Evolutionary conservation across 2,329 filamentous ascomycete species (phyloP), one percentile per base, ranked within the genome.

Genomic region (Xylaria sp.): DNA sequence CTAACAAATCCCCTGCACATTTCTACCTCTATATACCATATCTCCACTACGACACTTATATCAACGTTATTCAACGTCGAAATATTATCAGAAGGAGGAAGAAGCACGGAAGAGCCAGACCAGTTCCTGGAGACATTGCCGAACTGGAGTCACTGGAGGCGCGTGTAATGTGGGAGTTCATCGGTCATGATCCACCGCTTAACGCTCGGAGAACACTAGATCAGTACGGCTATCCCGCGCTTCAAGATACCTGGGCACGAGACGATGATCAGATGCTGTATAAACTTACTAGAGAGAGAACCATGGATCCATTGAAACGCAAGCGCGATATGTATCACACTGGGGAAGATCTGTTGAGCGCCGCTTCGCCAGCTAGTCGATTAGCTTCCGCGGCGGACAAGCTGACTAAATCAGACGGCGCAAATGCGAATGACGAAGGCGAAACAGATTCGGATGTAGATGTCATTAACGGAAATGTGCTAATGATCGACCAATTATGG

Each of bases 401-500:
- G 52, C 43, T 74, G 3, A 68, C 68, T 10, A 77, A 70, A 20
- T 28, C 70, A 0, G 71, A 76, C 2, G 58, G 51, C 7, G 54
- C 46, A 13, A 69, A 31, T 6, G 41, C 41, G 0, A 39, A 61
- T 28, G 68, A 74, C 0, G 82, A 85, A 1, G 78, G 81, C 2
- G 79, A 81, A 0, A 71, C 72, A 10, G 77, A 79, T 0, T 64
- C 79, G 0, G 78, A 80, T 5, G 73, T 78, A 0, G 78, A 79
- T 23, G 77, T 86, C 1, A 75, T 84, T 1, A 83, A 88, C 31
- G 86, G 88, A 0, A 90, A 90, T 48, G 83, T 88, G 2, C 76
- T 91, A n/a, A 91, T 91, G 87, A 86, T 91, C 0, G 89, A 91
- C 67, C 89, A 91, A 73, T 77, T 91, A 0, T 91, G 89, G 89